phyloP scores from a whole-genome alignment of 108 stramenopile species.

The Cyclotella kingstonii region DNA sequence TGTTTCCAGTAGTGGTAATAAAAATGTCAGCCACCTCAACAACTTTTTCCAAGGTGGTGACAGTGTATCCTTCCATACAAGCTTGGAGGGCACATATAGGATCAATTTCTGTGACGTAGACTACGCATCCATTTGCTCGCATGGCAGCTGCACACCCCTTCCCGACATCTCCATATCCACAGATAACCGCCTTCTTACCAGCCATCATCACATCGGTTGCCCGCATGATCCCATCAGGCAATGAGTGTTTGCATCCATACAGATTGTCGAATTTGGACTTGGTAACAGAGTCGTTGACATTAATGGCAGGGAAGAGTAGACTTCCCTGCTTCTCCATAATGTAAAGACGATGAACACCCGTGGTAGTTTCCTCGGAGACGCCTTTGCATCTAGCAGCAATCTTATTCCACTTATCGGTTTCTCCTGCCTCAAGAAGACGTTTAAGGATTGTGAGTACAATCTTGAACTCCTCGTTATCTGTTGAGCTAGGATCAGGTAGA shows the following conservation, averaged over 20 bases:
- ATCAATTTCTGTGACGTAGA: constrained; percentile 98
- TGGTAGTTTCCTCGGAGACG: constrained; percentile 99
- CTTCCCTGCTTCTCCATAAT: constrained; percentile 97
- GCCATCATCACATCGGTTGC: constrained; percentile 99
- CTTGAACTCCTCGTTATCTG: constrained; percentile 99
- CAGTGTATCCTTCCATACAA: constrained; percentile 99
- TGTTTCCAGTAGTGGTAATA: constrained; percentile 99
- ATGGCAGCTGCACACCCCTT: constrained; percentile 99
- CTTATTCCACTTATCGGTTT: constrained; percentile 98
- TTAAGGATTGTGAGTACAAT: constrained; percentile 97
- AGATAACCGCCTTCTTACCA: constrained; percentile 99
- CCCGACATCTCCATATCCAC: constrained; percentile 99
- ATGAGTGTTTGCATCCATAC: constrained; percentile 99
- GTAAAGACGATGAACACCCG: constrained; percentile 99
- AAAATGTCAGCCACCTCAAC: constrained; percentile 91
- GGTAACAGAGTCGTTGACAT: constrained; percentile 99
- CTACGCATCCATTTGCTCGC: constrained; percentile 97
- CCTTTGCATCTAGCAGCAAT: constrained; percentile 93
- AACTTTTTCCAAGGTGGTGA: constrained; percentile 89
- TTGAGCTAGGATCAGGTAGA: constrained; percentile 95
- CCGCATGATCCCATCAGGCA: constrained; percentile 99
- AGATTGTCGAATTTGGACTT: constrained; percentile 99
- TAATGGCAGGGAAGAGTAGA: constrained; percentile 99
- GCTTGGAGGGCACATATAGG: constrained; percentile 99
- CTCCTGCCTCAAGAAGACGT: constrained; percentile 91